Evolutionary conservation across 2,329 filamentous ascomycete species (phyloP).

Genomic region (Sporothrix globosa): DNA sequence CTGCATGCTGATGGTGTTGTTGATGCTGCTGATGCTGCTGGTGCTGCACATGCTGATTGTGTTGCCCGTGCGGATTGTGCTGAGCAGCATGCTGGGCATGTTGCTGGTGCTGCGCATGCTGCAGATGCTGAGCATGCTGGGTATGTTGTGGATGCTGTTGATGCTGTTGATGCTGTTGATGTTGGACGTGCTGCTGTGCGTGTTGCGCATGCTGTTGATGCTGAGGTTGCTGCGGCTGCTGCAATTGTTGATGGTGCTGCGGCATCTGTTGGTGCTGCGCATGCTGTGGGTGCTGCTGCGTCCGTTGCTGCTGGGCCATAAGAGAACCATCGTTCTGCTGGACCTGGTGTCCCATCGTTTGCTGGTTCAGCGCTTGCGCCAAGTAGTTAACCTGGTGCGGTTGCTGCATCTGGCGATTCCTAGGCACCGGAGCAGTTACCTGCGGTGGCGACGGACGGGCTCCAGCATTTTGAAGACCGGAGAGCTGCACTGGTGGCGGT

Average conservation of each 20-base stretch:
- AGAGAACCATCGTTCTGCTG: conserved; percentile 41
- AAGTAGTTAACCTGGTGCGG: conserved; percentile 43
- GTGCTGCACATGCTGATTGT: conserved; percentile 36
- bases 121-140: conserved; percentile 11
- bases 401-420: conserved; percentile 52
- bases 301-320: conserved; percentile 41
- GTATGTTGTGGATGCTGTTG: conserved; percentile 35
- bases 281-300: conserved; percentile 38
- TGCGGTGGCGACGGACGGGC: conserved; percentile 50
- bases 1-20: conserved; percentile 33
- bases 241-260: conserved; percentile 30
- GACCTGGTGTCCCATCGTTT: conserved; percentile 41
- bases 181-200: conserved; percentile 30
- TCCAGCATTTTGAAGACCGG: conserved; percentile 53
- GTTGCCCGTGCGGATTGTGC: conserved; percentile 31
- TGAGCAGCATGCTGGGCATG: conserved; percentile 34
- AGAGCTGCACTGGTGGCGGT: conserved; percentile 53
- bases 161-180: conserved; percentile 35
- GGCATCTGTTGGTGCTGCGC: conserved; percentile 36
- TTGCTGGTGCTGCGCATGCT: conserved; percentile 35
- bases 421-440: conserved; percentile 53
- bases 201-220: conserved; percentile 30
- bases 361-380: conserved; percentile 45
- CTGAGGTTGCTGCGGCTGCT: conserved; percentile 28
- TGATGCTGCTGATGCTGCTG: conserved; percentile 41